Percentiles rank a stretch among this genome's conserved stretches.
Evolutionary conservation across 1,284 basidiomycete species (phyloP).

Genomic region (Leucoagaricus sp.): DNA sequence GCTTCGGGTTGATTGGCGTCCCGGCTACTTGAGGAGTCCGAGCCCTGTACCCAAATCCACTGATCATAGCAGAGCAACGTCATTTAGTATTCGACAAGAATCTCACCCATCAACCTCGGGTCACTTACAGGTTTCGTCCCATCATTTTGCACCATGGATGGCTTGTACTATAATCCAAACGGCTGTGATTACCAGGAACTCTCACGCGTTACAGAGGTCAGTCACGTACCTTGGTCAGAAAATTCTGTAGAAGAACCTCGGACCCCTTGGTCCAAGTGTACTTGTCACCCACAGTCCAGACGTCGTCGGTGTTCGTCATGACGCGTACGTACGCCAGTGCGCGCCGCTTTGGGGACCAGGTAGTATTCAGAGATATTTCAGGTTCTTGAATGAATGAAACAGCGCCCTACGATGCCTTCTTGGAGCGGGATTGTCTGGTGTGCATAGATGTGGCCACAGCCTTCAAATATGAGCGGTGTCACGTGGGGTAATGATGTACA

Average conservation of each 20-base stretch:
- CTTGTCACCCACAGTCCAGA: conserved; percentile 33
- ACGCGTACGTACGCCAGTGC: not conserved
- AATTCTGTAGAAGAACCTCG: conserved; percentile 42
- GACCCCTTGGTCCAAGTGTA: conserved; percentile 47
- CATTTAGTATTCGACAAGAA: not conserved
- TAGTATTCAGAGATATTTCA: not conserved
- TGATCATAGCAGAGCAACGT: conserved; percentile 24
- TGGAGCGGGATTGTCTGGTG: no score
- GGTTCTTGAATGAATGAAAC: no score
- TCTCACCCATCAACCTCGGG: not conserved
- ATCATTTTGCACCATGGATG: conserved; percentile 75
- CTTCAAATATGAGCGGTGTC: no score
- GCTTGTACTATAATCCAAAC: conserved; percentile 51
- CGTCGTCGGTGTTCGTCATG: conserved; percentile 31
- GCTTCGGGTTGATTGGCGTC: conserved; percentile 37
- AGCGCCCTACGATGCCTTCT: no score
- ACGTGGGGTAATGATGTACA: no score
- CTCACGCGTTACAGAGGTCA: not conserved
- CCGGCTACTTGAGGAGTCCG: conserved; percentile 23
- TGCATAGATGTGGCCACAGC: no score
- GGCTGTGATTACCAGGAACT: conserved; percentile 6
- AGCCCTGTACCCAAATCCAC: conserved; percentile 68
- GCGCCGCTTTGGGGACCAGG: not conserved
- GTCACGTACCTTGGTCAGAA: conserved; percentile 45
- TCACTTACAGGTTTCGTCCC: conserved; percentile 66